These are phyloP conservation scores for Cyathus striatus DNA, from an alignment of 768 basidiomycete genomes.

Conservation along the genomic window DNA sequence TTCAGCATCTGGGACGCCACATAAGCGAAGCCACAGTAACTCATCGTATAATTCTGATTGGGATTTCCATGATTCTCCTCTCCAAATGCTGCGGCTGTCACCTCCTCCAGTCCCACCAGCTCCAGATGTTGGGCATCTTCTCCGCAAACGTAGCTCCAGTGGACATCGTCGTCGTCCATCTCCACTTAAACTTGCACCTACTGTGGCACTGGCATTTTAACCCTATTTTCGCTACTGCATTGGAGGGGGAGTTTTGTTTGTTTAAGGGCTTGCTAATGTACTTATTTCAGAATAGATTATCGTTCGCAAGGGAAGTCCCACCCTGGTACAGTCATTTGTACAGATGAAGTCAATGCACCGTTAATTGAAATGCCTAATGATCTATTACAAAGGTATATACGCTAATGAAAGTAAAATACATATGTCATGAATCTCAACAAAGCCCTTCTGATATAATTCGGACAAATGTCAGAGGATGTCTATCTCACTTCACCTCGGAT, in stretches of 20 bases:
- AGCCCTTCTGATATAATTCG: no score
- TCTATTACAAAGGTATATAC: no score
- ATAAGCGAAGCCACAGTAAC: not conserved
- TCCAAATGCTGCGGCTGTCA: not conserved
- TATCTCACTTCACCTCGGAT: not conserved
- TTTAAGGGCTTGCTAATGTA: not conserved
- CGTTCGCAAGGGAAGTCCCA: no score
- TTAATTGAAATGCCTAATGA: no score
- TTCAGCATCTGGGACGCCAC: not conserved
- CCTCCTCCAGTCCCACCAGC: not conserved
- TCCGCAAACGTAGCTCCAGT: not conserved
- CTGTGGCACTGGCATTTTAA: not conserved
- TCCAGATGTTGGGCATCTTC: not conserved
- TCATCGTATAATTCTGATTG: not conserved
- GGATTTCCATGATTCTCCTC: conserved; percentile 1
- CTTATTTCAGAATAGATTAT: no score
- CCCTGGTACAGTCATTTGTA: no score
- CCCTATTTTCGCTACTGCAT: not conserved
- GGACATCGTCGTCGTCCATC: not conserved
- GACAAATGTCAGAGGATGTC: not conserved
- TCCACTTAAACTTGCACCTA: not conserved
- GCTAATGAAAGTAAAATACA: no score
- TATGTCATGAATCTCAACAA: no score
- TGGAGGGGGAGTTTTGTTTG: no score
- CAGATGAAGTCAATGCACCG: no score